Conservation (phyloP, 805 yeast species). For the Jamesozyma spencerorum region DNA sequence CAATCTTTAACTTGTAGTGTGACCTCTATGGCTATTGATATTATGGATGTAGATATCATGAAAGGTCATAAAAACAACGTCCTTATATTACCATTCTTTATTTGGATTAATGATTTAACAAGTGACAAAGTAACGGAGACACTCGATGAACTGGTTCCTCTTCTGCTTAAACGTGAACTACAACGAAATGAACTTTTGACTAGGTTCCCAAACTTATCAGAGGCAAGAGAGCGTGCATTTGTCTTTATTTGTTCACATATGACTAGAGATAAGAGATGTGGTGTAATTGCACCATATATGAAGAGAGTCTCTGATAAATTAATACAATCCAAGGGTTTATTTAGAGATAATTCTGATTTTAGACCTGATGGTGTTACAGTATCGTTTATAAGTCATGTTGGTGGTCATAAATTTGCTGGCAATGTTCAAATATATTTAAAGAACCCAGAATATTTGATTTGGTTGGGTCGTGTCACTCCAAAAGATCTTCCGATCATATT, state of each 20-base stretch:
- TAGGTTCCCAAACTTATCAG: conserved; percentile 27
- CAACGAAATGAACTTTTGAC: conserved; percentile 25
- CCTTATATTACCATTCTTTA: conserved; percentile 62
- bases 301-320: conserved; percentile 67
- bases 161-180: conserved; percentile 25
- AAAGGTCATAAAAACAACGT: conserved; percentile 46
- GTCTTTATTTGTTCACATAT: conserved; percentile 80
- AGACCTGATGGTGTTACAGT: conserved; percentile 70
- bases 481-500: conserved; percentile 64
- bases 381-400: conserved; percentile 73
- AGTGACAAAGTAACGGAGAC: conserved; percentile 36
- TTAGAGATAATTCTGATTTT: conserved; percentile 68
- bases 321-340: conserved; percentile 59
- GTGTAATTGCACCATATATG: conserved; percentile 86
- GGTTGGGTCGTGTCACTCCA: conserved; percentile 86
- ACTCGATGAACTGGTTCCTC: conserved; percentile 37
- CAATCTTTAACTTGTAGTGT: conserved; percentile 30
- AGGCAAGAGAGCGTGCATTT: conserved; percentile 36
- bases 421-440: conserved; percentile 70
- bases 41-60: conserved; percentile 36
- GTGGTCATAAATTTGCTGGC: conserved; percentile 94
- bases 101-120: conserved; percentile 51
- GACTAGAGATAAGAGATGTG: conserved; percentile 89
- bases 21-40: conserved; percentile 44
- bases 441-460: conserved; percentile 43